These are phyloP conservation scores for Xylaria intraflava DNA, from an alignment of 495 filamentous ascomycete genomes.

Conservation along the genomic window DNA sequence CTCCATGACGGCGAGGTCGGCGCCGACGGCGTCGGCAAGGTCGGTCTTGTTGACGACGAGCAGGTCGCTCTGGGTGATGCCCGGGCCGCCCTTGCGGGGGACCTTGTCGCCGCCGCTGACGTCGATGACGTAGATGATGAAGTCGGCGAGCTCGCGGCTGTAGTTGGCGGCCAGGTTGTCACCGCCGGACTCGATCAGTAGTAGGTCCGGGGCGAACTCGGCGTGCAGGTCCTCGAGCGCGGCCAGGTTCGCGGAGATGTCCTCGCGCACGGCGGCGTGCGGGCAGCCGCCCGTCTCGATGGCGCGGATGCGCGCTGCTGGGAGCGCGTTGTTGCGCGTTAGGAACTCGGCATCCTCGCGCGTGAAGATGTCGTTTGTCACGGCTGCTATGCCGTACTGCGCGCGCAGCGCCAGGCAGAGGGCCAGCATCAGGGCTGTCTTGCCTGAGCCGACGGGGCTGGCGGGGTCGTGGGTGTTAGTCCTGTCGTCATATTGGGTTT, in stretches of 20 bases:
- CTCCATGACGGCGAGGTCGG: constrained; percentile 91
- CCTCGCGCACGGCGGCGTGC: constrained; percentile 95
- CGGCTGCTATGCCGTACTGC: constrained; percentile 79
- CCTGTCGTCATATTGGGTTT: not conserved
- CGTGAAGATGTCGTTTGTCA: constrained; percentile 99
- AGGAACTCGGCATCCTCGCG: constrained; percentile 98
- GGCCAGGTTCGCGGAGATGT: constrained; percentile 88
- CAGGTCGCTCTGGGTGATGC: constrained; percentile 91
- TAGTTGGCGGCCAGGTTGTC: constrained; percentile 98
- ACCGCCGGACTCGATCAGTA: constrained; percentile 90
- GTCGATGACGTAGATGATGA: constrained; percentile 97
- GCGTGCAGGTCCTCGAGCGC: constrained; percentile 81
- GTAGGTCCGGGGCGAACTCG: constrained; percentile 66
- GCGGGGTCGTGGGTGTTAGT: constrained; percentile 13
- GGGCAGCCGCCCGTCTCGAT: constrained; percentile 98
- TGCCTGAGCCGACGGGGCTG: constrained; percentile 94
- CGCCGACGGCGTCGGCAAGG: constrained; percentile 83
- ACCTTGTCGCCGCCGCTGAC: constrained; percentile 97
- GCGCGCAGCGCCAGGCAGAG: constrained; percentile 74
- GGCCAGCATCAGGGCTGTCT: constrained; percentile 91
- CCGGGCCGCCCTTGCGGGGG: constrained; percentile 90
- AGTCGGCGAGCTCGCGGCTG: constrained; percentile 86
- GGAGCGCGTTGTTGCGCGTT: constrained; percentile 74
- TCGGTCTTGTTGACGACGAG: constrained; percentile 96
- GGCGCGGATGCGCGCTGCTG: constrained; percentile 74